Conservation (phyloP, 2,329 filamentous ascomycete species). For the Botryotinia narcissicola region DNA sequence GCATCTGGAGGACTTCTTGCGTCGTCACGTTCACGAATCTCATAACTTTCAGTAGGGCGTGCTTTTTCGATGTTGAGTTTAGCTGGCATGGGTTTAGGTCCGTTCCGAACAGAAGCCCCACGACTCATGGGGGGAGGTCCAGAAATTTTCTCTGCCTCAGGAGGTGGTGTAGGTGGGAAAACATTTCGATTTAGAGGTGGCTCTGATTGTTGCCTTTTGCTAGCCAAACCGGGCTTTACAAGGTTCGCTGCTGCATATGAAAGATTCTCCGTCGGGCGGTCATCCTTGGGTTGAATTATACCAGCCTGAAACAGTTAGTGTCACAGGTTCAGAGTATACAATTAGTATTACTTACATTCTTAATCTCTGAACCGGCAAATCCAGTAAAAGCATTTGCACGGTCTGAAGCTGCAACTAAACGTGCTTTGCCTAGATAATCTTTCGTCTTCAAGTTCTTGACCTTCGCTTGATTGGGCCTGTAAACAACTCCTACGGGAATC, state of each 20-base stretch:
- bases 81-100: constrained; percentile 58
- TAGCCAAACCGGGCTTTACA: constrained; percentile 79
- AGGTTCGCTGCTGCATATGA: constrained; percentile 92
- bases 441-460: constrained; percentile 98
- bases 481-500: constrained; percentile 92
- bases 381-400: constrained; percentile 77
- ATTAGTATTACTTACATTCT: constrained; percentile 54
- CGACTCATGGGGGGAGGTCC: constrained; percentile 45
- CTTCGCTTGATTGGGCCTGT: constrained; percentile 94
- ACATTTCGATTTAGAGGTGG: constrained; percentile 75
- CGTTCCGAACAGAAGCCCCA: constrained; percentile 60
- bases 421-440: constrained; percentile 95
- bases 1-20: constrained; percentile 40
- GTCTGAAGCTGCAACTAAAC: constrained; percentile 84
- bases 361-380: constrained; percentile 75
- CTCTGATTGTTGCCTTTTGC: constrained; percentile 80
- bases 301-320: constrained; percentile 45
- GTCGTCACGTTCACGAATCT: constrained; percentile 33
- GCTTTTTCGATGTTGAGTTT: constrained; percentile 62
- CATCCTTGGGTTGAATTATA: constrained; percentile 63
- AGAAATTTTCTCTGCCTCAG: constrained; percentile 70
- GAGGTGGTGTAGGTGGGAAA: constrained; percentile 97
- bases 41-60: constrained; percentile 45
- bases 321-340: constrained; percentile 18
- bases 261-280: constrained; percentile 77